Evolutionary conservation across 1,139 yeast species (phyloP).

Genomic region (Eremothecium coryli): DNA sequence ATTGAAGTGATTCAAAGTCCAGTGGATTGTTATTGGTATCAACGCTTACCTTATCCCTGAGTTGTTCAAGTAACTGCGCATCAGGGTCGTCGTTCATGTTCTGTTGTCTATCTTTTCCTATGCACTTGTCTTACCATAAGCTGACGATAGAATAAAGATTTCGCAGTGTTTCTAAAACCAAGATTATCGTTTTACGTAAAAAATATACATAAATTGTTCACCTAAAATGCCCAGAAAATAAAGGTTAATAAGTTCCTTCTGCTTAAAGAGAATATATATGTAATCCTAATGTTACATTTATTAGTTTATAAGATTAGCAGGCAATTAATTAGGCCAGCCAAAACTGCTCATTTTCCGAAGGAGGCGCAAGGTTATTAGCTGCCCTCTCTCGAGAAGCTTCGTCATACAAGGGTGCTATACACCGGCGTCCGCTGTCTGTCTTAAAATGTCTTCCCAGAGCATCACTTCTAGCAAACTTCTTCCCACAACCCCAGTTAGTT

Average conservation of each 20-base stretch:
- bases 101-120: not conserved
- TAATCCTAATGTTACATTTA: too few species aligned
- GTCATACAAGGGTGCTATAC: conserved; percentile 65
- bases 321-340: conserved; percentile 2
- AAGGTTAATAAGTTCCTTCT: too few species aligned
- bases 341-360: conserved; percentile 3
- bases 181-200: too few species aligned
- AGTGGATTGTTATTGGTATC: not conserved
- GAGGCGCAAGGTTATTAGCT: conserved; percentile 2
- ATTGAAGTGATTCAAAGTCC: conserved; percentile 4
- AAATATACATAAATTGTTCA: too few species aligned
- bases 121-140: too few species aligned
- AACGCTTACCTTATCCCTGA: not conserved
- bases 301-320: too few species aligned
- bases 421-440: conserved; percentile 83
- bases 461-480: conserved; percentile 90
- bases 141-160: too few species aligned
- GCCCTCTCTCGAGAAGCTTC: conserved; percentile 45
- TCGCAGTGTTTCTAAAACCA: too few species aligned
- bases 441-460: conserved; percentile 90
- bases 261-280: too few species aligned
- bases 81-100: conserved; percentile 1
- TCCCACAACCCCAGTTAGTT: conserved; percentile 80
- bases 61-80: conserved; percentile 1
- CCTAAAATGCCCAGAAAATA: too few species aligned